Evolutionary conservation across 2,329 filamentous ascomycete genomes (phyloP).

Genomic region (Nectriaceae sp.): DNA sequence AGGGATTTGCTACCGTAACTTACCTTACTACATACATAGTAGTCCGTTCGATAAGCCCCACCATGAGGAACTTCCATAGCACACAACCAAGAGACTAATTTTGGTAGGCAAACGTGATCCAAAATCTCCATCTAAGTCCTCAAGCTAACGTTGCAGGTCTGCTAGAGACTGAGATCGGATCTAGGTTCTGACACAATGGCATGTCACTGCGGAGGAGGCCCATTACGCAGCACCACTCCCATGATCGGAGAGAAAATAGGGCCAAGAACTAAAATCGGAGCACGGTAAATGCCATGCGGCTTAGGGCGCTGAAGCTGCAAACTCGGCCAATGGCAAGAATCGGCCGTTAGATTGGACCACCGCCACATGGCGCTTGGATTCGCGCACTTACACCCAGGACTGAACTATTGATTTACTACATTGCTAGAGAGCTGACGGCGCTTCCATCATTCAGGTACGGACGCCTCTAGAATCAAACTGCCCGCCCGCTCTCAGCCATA

Average conservation of each 20-base stretch:
- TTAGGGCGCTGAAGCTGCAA: not conserved
- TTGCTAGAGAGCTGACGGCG: not conserved
- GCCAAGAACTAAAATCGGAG: not conserved
- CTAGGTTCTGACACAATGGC: not conserved
- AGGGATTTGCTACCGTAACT: no score
- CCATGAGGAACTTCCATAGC: no score
- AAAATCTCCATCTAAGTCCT: no score
- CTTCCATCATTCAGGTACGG: not conserved
- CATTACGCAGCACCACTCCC: not conserved
- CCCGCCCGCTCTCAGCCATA: not conserved
- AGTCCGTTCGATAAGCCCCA: no score
- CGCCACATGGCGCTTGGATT: conserved; percentile 1
- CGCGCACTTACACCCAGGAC: not conserved
- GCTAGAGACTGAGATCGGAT: not conserved
- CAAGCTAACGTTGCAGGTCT: no score
- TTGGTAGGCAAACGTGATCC: no score
- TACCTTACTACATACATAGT: no score
- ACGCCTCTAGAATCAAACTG: not conserved
- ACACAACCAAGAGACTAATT: no score
- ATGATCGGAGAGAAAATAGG: not conserved
- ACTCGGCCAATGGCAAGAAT: not conserved
- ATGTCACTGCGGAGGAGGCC: not conserved
- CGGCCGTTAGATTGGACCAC: not conserved
- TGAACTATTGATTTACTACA: not conserved
- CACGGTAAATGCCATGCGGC: not conserved